Conservation (phyloP, 2,329 filamentous ascomycete genomes). For the Lizonia empirigonia region DNA sequence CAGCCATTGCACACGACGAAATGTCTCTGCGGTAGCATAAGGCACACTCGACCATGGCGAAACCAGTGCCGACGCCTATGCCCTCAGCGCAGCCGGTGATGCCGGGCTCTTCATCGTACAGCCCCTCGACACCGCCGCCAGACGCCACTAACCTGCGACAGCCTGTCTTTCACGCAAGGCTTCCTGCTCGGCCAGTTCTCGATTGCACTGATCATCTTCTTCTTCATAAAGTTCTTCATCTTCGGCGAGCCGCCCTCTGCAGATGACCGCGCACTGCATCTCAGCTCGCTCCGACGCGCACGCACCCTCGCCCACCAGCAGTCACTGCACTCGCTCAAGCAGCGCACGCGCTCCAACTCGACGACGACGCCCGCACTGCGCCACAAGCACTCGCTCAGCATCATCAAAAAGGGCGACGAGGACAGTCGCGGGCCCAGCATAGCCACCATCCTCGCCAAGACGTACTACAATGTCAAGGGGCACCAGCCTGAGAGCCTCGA, state of each 20-base stretch:
- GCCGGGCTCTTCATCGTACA: constrained; percentile 28
- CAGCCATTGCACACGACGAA: background rate
- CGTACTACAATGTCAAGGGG: constrained; percentile 94
- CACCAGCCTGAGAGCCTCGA: constrained; percentile 96
- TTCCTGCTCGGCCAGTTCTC: constrained; percentile 92
- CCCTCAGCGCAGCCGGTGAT: constrained; percentile 21
- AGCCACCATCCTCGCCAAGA: constrained; percentile 93
- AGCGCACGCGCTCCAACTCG: constrained; percentile 43
- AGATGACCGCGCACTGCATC: constrained; percentile 76
- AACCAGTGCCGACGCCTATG: constrained; percentile 19
- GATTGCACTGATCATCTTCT: constrained; percentile 85
- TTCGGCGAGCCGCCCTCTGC: constrained; percentile 90
- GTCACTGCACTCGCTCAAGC: constrained; percentile 34
- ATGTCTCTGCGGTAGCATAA: constrained; percentile 6
- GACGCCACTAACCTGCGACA: constrained; percentile 48
- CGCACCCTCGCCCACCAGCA: constrained; percentile 71
- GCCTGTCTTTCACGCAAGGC: constrained; percentile 89
- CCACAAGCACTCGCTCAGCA: constrained; percentile 47
- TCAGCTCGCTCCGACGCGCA: constrained; percentile 75
- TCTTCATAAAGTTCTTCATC: constrained; percentile 99
- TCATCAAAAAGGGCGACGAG: constrained; percentile 53
- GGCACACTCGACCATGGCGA: constrained; percentile 19
- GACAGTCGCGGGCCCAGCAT: constrained; percentile 73
- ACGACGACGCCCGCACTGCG: constrained; percentile 37
- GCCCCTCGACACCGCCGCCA: background rate